Conservation (phyloP, 306 rosid genomes). For the Elaeagnus macrophylla region DNA sequence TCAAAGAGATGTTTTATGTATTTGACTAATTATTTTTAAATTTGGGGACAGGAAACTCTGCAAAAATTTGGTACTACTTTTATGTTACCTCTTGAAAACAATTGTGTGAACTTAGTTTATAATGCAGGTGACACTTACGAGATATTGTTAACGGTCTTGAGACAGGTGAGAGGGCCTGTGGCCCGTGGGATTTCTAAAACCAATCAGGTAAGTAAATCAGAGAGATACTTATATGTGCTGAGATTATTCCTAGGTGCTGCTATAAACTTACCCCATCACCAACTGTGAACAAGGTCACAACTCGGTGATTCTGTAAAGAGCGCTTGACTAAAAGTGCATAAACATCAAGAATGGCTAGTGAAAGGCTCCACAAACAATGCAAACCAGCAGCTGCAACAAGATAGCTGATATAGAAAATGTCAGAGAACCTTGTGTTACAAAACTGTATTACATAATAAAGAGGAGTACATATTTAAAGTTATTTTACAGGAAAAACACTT, state of each 20-base stretch:
- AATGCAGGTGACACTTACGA: too few species aligned
- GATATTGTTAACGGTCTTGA: too few species aligned
- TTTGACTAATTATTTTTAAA: too few species aligned
- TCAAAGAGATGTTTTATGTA: too few species aligned
- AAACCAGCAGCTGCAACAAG: slow-evolving; percentile 79
- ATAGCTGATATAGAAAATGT: slow-evolving; percentile 44
- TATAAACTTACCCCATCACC: slow-evolving; percentile 84
- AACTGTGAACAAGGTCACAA: slow-evolving; percentile 55
- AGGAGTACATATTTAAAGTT: background rate
- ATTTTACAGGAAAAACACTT: background rate
- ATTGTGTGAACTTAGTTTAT: too few species aligned
- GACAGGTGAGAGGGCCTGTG: background rate
- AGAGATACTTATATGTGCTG: slow-evolving; percentile 8
- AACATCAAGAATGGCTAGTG: slow-evolving; percentile 56
- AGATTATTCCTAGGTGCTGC: slow-evolving; percentile 1
- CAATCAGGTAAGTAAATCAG: slow-evolving; percentile 6
- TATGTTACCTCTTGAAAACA: too few species aligned
- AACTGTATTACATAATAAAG: background rate
- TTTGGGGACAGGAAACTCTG: too few species aligned
- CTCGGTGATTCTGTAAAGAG: slow-evolving; percentile 53
- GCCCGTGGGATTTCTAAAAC: slow-evolving; percentile 4
- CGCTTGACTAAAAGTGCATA: slow-evolving; percentile 77
- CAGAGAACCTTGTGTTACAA: slow-evolving; percentile 5
- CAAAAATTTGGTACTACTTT: too few species aligned
- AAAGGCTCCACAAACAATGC: slow-evolving; percentile 67